Base-by-base conservation (phyloP, 345 rosid genomes). In the Brassica cretica region DNA sequence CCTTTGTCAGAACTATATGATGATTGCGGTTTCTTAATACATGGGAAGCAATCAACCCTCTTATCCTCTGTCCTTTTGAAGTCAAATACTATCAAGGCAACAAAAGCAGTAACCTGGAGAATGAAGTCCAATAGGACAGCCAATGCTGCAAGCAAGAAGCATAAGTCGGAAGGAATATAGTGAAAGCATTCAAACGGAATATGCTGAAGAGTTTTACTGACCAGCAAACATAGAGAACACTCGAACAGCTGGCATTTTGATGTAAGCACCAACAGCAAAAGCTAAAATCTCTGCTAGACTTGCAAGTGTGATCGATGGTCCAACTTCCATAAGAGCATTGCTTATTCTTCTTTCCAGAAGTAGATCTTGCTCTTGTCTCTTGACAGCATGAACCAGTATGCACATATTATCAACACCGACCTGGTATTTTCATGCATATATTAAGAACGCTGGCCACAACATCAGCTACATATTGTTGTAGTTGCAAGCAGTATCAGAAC, bases 321-420 rank as follows among this genome's bases (percentile, higher is more conserved):
- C 98, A 83, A 92, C 98, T 84, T 92, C 98, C 76, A 92, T 94
- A 32, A 94, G 98, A 44, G 98, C 98, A 77, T 92, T 88, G 91
- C 98, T 92, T 81, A 92, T 84, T 76, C 93, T 82, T 76, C 84
- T 88, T 75, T 94, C 98, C 74, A 94, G 71, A 24, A 89, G 89
- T 78, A 90, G 76, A 76, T 94, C 97, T 64, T 87, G 58, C 21
- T 92, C 89, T 85, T 94, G 97, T 74, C 98, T 78, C 85, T 94
- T 94, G 32, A 92, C 98, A 84, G 98, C 95, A 80, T 94, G 92
- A 72, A 92, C 95, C 86, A 94, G 76, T 74, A 94, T 92, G 84
- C 97, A 94, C 98, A 94, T 94, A 78, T 94, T 94, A 83, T 94
- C 98, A 80, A 94, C 97, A 64, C 98, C 98, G 64, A 94, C 98